phyloP scores from a whole-genome alignment of 2,329 filamentous ascomycete genomes.

The Clarireedia hainanense region DNA sequence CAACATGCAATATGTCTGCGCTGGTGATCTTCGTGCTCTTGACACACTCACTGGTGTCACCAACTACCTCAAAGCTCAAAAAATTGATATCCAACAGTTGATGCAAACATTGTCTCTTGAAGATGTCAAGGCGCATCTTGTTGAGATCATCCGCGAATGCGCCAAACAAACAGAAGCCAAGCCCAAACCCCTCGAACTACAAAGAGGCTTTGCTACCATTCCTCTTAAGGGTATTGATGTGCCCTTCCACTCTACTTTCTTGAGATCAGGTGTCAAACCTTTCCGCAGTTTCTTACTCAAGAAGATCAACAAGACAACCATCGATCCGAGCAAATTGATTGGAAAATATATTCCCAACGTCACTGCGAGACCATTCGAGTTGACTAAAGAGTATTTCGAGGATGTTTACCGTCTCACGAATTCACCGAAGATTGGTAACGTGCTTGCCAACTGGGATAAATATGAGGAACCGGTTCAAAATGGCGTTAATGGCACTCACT shows the following conservation, averaged over 20 bases:
- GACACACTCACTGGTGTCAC: constrained; percentile 62
- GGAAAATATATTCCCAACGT: constrained; percentile 99
- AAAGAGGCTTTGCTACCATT: constrained; percentile 95
- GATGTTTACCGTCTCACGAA: constrained; percentile 95
- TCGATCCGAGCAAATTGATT: constrained; percentile 91
- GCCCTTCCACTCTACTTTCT: constrained; percentile 97
- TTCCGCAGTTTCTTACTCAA: constrained; percentile 98
- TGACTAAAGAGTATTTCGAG: constrained; percentile 99
- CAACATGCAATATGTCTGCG: constrained; percentile 69
- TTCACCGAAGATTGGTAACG: constrained; percentile 30
- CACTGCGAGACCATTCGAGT: constrained; percentile 87
- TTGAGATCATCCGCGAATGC: constrained; percentile 84
- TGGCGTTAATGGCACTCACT: constrained; percentile 20
- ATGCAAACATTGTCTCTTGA: constrained; percentile 81
- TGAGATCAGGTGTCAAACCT: constrained; percentile 96
- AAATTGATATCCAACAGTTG: constrained; percentile 92
- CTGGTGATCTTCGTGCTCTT: constrained; percentile 62
- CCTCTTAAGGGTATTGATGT: constrained; percentile 96
- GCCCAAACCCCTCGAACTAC: constrained; percentile 77
- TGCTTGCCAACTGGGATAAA: constrained; percentile 31
- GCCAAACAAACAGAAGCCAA: constrained; percentile 83
- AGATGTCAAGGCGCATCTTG: constrained; percentile 81
- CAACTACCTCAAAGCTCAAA: constrained; percentile 94
- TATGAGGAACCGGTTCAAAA: constrained; percentile 27
- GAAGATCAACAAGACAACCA: constrained; percentile 99